phyloP scores from a whole-genome alignment of 2,329 filamentous ascomycete species.

The Ophiocordyceps camponoti-rufipedis region DNA sequence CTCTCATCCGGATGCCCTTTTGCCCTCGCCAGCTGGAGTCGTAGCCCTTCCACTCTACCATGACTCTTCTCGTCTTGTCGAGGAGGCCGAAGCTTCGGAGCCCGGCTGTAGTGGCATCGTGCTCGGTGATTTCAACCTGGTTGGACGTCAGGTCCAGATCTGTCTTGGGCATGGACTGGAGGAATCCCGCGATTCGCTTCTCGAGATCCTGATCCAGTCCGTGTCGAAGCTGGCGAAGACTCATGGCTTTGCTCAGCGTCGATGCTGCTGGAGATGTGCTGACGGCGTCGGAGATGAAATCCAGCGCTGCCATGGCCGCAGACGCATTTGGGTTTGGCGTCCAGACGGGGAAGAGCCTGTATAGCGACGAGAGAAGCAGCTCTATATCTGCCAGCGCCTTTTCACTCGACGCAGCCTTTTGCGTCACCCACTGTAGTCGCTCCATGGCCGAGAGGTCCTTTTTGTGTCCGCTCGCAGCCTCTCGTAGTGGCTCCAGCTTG shows the following conservation, averaged over 20 bases:
- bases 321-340: background rate
- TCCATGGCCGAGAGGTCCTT: background rate
- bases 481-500: background rate
- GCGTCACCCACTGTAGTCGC: background rate
- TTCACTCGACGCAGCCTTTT: background rate
- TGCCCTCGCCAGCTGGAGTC: background rate
- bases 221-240: background rate
- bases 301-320: background rate
- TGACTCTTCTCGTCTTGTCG: background rate
- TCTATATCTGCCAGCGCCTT: background rate
- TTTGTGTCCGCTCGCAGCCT: background rate
- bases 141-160: background rate
- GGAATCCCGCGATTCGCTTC: background rate
- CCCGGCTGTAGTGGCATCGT: background rate
- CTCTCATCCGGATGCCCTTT: background rate
- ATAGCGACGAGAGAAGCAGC: background rate
- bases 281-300: background rate
- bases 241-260: background rate
- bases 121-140: background rate
- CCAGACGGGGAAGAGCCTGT: background rate
- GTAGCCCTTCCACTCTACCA: background rate
- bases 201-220: background rate
- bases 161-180: background rate
- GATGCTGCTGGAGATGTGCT: background rate
- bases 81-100: background rate